Conservation (phyloP, 1,139 yeast species). For the Saccharomycopsis crataegensis region DNA sequence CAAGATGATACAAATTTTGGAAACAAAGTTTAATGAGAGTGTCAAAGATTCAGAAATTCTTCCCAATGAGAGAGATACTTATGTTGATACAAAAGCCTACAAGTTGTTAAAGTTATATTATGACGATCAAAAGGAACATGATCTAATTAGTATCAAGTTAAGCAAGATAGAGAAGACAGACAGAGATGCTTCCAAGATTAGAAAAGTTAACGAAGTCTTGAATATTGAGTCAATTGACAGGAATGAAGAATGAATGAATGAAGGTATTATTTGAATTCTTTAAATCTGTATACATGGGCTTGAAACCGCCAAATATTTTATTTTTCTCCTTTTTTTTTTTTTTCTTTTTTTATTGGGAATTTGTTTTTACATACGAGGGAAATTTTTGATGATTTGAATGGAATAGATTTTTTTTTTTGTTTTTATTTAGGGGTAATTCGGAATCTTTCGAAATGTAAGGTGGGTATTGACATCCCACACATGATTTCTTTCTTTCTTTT, state of each 20-base stretch:
- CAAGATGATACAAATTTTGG: conserved; percentile 4
- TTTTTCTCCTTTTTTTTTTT: not conserved
- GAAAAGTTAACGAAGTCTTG: conserved; percentile 4
- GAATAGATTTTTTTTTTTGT: too few species aligned
- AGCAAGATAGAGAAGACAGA: not conserved
- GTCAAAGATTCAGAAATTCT: not conserved
- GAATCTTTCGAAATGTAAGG: too few species aligned
- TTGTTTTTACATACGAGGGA: not conserved
- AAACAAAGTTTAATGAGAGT: not conserved
- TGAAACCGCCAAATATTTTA: not conserved
- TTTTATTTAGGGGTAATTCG: too few species aligned
- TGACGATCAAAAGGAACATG: not conserved
- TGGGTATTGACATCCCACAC: too few species aligned
- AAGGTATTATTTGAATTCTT: too few species aligned
- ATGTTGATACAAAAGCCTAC: conserved; percentile 16
- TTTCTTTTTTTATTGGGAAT: not conserved
- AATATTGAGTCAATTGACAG: not conserved
- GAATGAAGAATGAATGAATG: not conserved
- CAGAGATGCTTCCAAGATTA: not conserved
- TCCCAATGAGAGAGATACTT: conserved; percentile 11
- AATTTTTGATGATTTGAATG: too few species aligned
- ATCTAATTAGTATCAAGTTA: not conserved
- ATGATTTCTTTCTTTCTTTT: too few species aligned
- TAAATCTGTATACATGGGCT: too few species aligned
- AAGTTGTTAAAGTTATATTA: conserved; percentile 13